Conservation (phyloP, 352 stramenopile genomes). For the Phytophthora pluvialis region DNA sequence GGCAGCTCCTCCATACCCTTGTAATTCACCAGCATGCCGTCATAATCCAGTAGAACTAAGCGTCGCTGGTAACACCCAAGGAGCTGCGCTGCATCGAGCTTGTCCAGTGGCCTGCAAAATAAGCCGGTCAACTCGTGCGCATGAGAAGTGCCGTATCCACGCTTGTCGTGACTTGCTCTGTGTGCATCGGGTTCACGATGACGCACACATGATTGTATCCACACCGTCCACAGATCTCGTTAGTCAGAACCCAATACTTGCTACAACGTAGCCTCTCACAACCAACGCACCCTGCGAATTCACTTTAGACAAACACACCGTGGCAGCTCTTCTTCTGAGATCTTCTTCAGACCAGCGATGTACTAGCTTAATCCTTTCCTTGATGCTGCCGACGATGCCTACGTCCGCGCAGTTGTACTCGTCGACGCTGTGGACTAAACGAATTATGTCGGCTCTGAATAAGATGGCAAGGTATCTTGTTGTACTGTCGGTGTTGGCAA, state of each 20-base stretch:
- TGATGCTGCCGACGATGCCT: conserved; percentile 88
- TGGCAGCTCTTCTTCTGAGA: conserved; percentile 83
- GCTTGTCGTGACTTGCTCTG: conserved; percentile 86
- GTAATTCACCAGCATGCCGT: conserved; percentile 84
- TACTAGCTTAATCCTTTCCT: conserved; percentile 94
- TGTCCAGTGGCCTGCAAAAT: conserved; percentile 63
- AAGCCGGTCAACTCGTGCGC: conserved; percentile 58
- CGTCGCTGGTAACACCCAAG: conserved; percentile 84
- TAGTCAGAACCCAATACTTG: conserved; percentile 11
- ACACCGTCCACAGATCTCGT: conserved; percentile 1
- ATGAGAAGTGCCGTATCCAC: conserved; percentile 87
- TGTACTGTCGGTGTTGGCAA: no score
- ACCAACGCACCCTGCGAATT: conserved; percentile 89
- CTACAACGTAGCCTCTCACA: no score
- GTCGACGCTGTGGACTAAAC: no score
- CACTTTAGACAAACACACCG: conserved; percentile 90
- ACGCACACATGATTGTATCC: conserved; percentile 70
- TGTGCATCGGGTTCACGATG: conserved; percentile 92
- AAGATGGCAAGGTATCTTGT: no score
- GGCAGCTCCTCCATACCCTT: conserved; percentile 81
- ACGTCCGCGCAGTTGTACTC: conserved; percentile 92
- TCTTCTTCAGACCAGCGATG: no score
- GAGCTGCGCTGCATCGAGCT: conserved; percentile 83
- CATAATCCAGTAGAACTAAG: conserved; percentile 88
- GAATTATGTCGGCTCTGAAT: no score